Evolutionary conservation across 768 basidiomycete species (phyloP).

Genomic region (Boletus bicolor): DNA sequence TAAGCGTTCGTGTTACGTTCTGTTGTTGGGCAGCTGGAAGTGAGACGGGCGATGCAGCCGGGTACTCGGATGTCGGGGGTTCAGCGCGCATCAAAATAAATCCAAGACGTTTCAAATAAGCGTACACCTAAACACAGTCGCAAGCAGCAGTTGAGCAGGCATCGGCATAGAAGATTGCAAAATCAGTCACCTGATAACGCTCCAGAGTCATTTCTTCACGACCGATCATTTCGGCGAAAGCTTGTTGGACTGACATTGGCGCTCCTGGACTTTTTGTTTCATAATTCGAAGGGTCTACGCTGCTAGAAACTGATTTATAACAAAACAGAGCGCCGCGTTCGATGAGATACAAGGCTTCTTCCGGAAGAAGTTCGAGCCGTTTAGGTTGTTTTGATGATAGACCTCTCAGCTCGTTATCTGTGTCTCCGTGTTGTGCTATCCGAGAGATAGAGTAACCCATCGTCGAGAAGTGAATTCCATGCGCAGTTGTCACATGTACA

Average conservation of each 20-base stretch:
- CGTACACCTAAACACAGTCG: conserved; percentile 65
- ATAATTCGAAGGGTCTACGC: conserved; percentile 13
- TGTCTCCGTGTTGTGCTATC: conserved; percentile 29
- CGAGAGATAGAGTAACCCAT: conserved; percentile 80
- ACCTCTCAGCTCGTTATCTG: conserved; percentile 2
- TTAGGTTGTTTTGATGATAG: conserved; percentile 47
- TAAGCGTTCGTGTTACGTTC: background rate
- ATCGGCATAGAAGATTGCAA: conserved; percentile 5
- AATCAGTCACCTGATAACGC: conserved; percentile 69
- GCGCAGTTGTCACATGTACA: conserved; percentile 64
- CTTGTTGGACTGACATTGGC: conserved; percentile 92
- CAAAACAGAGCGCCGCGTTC: conserved; percentile 89
- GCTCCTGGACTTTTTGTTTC: conserved; percentile 49
- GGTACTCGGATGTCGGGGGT: conserved; percentile 54
- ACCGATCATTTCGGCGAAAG: conserved; percentile 82
- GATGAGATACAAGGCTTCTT: conserved; percentile 91
- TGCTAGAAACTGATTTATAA: conserved; percentile 53
- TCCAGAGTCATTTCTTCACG: conserved; percentile 75
- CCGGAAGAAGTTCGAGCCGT: conserved; percentile 83
- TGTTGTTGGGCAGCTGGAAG: conserved; percentile 6
- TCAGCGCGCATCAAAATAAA: conserved; percentile 82
- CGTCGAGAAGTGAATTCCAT: conserved; percentile 78
- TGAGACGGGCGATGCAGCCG: conserved; percentile 39
- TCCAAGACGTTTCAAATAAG: conserved; percentile 89
- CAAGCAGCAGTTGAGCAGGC: background rate